Conservation (phyloP, 163 green algal species). For the Scenedesmus sp. region DNA sequence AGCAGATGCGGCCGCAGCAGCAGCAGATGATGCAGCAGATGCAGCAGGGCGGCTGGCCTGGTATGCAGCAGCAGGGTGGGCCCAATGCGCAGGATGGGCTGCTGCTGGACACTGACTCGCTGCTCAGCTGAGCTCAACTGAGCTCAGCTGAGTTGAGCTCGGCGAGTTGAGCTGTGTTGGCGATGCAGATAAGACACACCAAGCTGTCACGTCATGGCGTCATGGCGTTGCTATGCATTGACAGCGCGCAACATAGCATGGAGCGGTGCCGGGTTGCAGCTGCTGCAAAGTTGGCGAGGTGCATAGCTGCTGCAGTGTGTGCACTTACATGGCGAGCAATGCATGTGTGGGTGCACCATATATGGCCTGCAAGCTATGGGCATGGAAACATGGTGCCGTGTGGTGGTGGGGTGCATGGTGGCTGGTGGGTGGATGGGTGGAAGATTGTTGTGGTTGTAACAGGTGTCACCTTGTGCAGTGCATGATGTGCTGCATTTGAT, state of each 20-base stretch:
- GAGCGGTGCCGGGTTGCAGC: background rate
- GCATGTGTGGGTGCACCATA: background rate
- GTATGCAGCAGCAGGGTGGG: slow-evolving; percentile 7
- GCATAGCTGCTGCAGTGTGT: background rate
- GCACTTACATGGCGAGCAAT: background rate
- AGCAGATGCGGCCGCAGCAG: background rate
- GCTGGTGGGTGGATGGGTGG: too few relatives aligned
- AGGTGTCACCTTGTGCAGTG: too few relatives aligned
- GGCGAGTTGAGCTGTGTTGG: background rate
- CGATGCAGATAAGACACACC: too few relatives aligned
- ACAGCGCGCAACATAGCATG: background rate
- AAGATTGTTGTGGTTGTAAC: too few relatives aligned
- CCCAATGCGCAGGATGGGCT: background rate
- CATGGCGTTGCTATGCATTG: background rate
- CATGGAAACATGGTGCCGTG: background rate
- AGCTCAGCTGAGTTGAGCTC: slow-evolving; percentile 12
- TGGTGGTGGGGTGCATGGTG: too few relatives aligned
- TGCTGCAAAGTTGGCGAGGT: background rate
- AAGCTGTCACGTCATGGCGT: background rate
- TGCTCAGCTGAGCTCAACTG: slow-evolving; percentile 26
- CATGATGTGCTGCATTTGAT: too few relatives aligned
- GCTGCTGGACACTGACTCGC: background rate
- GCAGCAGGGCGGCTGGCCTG: background rate
- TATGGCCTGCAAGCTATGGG: background rate
- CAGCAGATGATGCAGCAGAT: background rate